phyloP scores from a whole-genome alignment of 148 eudicot species.

The Talinum fruticosum region DNA sequence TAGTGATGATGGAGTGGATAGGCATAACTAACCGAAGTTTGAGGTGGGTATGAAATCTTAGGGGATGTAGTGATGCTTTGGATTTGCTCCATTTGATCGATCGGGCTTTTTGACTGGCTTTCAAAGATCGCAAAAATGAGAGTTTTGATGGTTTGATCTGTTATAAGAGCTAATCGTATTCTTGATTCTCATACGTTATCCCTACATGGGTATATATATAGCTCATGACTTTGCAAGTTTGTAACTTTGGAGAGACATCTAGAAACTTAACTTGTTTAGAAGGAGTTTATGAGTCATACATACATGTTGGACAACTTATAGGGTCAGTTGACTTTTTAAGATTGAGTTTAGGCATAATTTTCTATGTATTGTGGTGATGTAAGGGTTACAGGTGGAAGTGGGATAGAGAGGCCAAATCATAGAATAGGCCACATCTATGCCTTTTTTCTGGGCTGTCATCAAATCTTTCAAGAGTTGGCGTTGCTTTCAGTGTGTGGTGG shows the following conservation, averaged over 20 bases:
- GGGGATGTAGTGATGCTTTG: not conserved
- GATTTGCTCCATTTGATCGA: constrained; percentile 26
- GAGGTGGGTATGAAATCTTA: not conserved
- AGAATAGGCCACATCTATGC: constrained; percentile 5
- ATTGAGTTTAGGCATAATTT: not conserved
- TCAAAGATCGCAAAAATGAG: not conserved
- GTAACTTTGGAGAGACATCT: not conserved
- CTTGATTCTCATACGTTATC: not conserved
- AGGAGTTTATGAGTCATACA: not conserved
- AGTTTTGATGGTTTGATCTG: not conserved
- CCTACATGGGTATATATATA: constrained; percentile 1
- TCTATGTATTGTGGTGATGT: not conserved
- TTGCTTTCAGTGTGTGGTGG: not conserved
- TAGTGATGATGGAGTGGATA: constrained; percentile 16
- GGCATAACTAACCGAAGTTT: not conserved
- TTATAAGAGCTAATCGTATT: not conserved
- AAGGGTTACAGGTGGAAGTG: constrained; percentile 17
- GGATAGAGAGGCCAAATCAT: constrained; percentile 8
- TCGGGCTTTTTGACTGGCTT: no score
- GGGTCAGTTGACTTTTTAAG: constrained; percentile 16
- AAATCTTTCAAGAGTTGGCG: not conserved
- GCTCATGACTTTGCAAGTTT: not conserved
- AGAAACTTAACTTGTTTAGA: not conserved
- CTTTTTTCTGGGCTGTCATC: not conserved
- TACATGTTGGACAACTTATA: constrained; percentile 1